Evolutionary conservation across 108 stramenopile species (phyloP), one percentile per base, ranked within the genome.

Genomic region (Licmophora abbreviata): DNA sequence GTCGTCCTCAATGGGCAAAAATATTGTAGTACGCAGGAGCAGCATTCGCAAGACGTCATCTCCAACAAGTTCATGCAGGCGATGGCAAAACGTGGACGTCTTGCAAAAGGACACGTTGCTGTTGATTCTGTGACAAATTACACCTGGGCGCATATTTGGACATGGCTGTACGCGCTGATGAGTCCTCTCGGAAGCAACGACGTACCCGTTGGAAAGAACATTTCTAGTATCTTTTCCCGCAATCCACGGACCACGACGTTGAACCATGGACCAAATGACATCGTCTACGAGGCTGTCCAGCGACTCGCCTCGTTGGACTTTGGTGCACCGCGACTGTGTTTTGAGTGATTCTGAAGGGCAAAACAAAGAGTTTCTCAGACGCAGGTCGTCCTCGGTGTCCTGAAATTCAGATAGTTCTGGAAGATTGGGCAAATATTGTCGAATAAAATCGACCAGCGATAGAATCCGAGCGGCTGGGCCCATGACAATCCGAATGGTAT

Each of bases 11-110:
- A 52, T 62, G 3, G 76, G 76, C 17, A 77, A 9, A 56, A 78
- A 73, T 15, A 72, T 21, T 12, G 56, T 54, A 11, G 71, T 69
- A 35, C 73, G 57, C 15, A 73, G 28, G 14, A 78, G 44, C 18
- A 78, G 35, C 25, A 48, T 44, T 30, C 77, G 67, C 25, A 78
- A 26, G 17, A 78, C n/a, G 27, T 78, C 64, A 42, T 78, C 77
- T 8, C 77, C 77, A 1, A 71, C 33, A 36, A 46, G 28, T n/a
- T 17, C 22, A 44, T 73, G 71, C 9, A 78, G 36, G 8, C 24
- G 18, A 4, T 36, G 46, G 22, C 51, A 51, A 2, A 47, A 0
- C n/a, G 29, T 44, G 12, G 65, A 68, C 1, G 63, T 54, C 40
- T 73, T 78, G 48, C 71, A 72, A 50, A 63, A 66, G 20, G 48